Conservation (phyloP, 192 early-diverging fungal species). For the Backusella parvicylindrica region DNA sequence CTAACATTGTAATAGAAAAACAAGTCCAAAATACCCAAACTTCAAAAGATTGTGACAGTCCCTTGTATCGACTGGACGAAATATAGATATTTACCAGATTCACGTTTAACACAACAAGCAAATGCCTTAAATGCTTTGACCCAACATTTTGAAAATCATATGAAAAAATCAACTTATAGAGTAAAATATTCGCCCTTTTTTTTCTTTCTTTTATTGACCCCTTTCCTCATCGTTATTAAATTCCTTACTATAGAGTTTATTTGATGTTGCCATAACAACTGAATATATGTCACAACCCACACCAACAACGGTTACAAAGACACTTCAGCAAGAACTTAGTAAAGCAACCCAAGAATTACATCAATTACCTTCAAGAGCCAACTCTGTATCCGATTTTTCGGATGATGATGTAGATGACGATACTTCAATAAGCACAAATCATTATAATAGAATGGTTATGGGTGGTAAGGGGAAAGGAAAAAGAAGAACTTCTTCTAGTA, state of each 20-base stretch:
- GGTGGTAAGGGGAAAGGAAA: conserved; percentile 27
- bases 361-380: conserved; percentile 19
- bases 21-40: conserved; percentile 7
- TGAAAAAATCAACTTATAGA: not conserved
- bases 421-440: not conserved
- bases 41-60: conserved; percentile 31
- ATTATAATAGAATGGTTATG: not conserved
- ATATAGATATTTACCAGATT: conserved; percentile 26
- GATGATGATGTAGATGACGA: conserved; percentile 22
- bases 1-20: not conserved
- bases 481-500: conserved; percentile 11
- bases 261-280: conserved; percentile 11
- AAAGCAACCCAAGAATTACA: conserved; percentile 15
- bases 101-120: conserved; percentile 24
- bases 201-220: not conserved
- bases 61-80: conserved; percentile 35
- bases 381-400: conserved; percentile 27
- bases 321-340: conserved; percentile 13
- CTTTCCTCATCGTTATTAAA: not conserved
- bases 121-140: conserved; percentile 8
- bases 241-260: conserved; percentile 15
- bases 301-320: not conserved
- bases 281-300: not conserved
- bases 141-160: not conserved
- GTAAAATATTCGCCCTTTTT: not conserved